phyloP scores from a whole-genome alignment of 2,329 filamentous ascomycete genomes.

The Beauveria bassiana region DNA sequence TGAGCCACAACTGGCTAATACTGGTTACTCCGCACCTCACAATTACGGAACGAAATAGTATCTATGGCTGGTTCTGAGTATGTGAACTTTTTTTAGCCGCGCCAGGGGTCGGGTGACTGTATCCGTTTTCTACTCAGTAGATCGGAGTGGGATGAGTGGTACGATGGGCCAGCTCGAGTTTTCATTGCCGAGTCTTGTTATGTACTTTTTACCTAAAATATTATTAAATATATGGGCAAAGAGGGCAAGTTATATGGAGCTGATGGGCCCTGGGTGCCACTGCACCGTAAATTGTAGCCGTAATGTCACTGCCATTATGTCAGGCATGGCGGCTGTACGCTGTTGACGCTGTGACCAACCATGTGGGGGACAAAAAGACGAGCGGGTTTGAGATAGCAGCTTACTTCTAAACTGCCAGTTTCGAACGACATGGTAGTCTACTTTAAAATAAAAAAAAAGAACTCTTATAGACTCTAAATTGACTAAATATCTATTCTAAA shows the following conservation, averaged over 20 bases:
- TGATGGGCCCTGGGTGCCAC: not conserved
- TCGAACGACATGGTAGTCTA: too few relatives aligned
- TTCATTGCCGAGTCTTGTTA: constrained; percentile 4
- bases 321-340: not conserved
- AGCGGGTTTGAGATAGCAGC: too few relatives aligned
- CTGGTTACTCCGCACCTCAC: not conserved
- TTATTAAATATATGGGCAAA: not conserved
- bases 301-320: not conserved
- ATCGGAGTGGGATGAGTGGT: not conserved
- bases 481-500: too few relatives aligned
- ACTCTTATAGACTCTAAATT: too few relatives aligned
- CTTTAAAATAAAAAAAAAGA: too few relatives aligned
- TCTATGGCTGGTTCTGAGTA: not conserved
- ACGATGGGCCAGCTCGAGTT: not conserved
- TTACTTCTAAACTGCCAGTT: too few relatives aligned
- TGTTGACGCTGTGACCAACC: not conserved
- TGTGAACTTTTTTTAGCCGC: not conserved
- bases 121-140: not conserved
- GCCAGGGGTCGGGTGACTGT: not conserved
- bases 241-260: constrained; percentile 4
- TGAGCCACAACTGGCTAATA: constrained; percentile 1
- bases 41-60: too few relatives aligned
- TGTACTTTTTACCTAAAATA: constrained; percentile 11
- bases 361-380: too few relatives aligned
- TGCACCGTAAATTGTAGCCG: constrained; percentile 3